These are phyloP conservation scores for Colletotrichum phormii DNA, from an alignment of 2,329 filamentous ascomycete species.

Conservation along the genomic window DNA sequence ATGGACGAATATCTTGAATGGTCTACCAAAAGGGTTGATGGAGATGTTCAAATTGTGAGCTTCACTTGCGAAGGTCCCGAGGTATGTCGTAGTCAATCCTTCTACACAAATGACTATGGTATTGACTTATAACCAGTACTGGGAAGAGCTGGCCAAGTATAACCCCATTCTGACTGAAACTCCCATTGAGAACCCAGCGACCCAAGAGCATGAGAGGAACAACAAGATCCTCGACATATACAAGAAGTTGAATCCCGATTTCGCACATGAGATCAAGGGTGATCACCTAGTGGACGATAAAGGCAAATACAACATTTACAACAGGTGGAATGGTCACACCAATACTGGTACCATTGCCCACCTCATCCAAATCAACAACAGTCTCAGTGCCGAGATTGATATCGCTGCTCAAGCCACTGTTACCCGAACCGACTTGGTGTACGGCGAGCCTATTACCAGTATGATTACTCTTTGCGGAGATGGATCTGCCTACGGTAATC, in stretches of 20 bases:
- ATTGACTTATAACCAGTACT: background rate
- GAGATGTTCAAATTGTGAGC: background rate
- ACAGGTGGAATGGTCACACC: background rate
- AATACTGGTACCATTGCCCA: background rate
- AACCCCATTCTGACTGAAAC: background rate
- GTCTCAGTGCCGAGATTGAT: background rate
- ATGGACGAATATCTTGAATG: conserved; percentile 5
- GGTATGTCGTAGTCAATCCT: background rate
- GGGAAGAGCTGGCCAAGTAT: background rate
- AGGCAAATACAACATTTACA: background rate
- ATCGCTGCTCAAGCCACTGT: conserved; percentile 9
- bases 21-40: background rate
- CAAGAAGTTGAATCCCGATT: conserved; percentile 5
- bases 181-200: background rate
- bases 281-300: background rate
- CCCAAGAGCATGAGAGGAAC: background rate
- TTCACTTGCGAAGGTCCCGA: conserved; percentile 9
- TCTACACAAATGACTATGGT: background rate
- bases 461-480: background rate
- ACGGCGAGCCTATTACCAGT: background rate
- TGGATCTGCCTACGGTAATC: background rate
- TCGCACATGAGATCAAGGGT: background rate
- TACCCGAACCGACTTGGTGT: background rate
- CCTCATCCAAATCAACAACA: conserved; percentile 1
- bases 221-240: conserved; percentile 3